Evolutionary conservation across 345 rosid species (phyloP).

Genomic region (Corchorus capsularis): DNA sequence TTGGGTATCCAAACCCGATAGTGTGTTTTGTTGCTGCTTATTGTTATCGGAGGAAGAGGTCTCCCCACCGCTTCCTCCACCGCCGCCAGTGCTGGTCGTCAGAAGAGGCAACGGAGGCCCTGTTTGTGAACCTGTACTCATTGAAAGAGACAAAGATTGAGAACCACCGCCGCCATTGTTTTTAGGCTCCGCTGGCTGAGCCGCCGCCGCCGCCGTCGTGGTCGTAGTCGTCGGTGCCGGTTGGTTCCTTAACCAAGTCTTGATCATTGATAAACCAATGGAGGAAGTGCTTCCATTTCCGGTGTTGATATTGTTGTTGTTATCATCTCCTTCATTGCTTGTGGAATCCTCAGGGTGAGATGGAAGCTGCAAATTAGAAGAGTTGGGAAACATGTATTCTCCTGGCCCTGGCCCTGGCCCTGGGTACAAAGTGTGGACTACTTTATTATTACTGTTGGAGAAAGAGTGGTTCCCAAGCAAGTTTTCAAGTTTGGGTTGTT

Average conservation of each 20-base stretch:
- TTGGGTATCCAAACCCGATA: slow-evolving; percentile 26
- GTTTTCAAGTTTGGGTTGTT: slow-evolving; percentile 82
- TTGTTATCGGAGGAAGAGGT: slow-evolving; percentile 36
- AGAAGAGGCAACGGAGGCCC: slow-evolving; percentile 36
- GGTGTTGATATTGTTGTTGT: slow-evolving; percentile 19
- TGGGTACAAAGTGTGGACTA: too few relatives aligned
- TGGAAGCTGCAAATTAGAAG: slow-evolving; percentile 6
- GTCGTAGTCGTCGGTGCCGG: slow-evolving; percentile 48
- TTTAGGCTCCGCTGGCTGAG: slow-evolving; percentile 30
- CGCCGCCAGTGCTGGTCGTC: slow-evolving; percentile 23
- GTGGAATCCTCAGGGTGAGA: slow-evolving; percentile 6
- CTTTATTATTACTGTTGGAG: too few relatives aligned
- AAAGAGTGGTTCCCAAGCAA: slow-evolving; percentile 65
- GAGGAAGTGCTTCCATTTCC: slow-evolving; percentile 35
- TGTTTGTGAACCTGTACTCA: slow-evolving; percentile 54
- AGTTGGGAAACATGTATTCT: neutral
- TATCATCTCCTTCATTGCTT: slow-evolving; percentile 22
- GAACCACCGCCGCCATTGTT: slow-evolving; percentile 35
- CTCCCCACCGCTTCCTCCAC: slow-evolving; percentile 29
- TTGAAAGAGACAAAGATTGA: slow-evolving; percentile 65
- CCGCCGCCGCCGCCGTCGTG: too few relatives aligned
- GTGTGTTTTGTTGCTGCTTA: slow-evolving; percentile 34
- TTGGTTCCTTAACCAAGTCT: slow-evolving; percentile 78
- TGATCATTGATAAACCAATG: slow-evolving; percentile 78
- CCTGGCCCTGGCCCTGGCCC: too few relatives aligned